phyloP scores from a whole-genome alignment of 2,329 filamentous ascomycete genomes.

The Sodiomyces alkalinus region DNA sequence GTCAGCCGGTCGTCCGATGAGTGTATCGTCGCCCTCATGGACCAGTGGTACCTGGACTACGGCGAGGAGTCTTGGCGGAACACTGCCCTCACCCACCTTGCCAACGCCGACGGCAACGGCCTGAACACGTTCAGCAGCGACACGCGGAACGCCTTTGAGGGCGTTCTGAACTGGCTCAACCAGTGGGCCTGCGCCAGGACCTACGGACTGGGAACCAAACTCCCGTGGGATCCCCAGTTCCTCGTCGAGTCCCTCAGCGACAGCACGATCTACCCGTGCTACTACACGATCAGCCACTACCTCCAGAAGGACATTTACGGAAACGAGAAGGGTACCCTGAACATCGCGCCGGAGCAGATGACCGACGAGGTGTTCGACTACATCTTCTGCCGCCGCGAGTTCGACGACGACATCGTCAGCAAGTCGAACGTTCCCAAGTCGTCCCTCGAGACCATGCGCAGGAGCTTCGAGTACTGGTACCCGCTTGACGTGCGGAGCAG shows the following conservation, averaged over 20 bases:
- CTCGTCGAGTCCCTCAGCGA: conserved; percentile 87
- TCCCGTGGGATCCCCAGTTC: conserved; percentile 86
- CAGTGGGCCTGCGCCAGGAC: conserved; percentile 91
- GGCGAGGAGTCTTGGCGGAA: conserved; percentile 68
- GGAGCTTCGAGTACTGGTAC: conserved; percentile 96
- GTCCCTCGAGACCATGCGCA: conserved; percentile 63
- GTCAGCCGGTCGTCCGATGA: conserved; percentile 81
- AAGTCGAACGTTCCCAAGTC: conserved; percentile 59
- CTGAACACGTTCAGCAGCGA: conserved; percentile 71
- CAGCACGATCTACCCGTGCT: conserved; percentile 54
- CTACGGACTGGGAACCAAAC: conserved; percentile 82
- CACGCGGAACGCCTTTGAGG: conserved; percentile 67
- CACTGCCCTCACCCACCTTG: conserved; percentile 56
- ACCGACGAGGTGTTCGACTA: conserved; percentile 95
- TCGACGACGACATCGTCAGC: conserved; percentile 47
- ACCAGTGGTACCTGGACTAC: conserved; percentile 98
- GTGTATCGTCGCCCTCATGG: conserved; percentile 82
- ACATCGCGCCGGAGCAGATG: conserved; percentile 73
- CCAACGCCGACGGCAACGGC: conserved; percentile 46
- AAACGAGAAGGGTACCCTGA: conserved; percentile 48
- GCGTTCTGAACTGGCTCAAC: conserved; percentile 80
- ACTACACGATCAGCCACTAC: conserved; percentile 32
- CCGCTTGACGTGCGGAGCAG: conserved; percentile 77
- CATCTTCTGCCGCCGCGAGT: conserved; percentile 64
- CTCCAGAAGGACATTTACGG: conserved; percentile 83